phyloP scores from a whole-genome alignment of 139 green algal genomes.

The Asterochloris sp. region DNA sequence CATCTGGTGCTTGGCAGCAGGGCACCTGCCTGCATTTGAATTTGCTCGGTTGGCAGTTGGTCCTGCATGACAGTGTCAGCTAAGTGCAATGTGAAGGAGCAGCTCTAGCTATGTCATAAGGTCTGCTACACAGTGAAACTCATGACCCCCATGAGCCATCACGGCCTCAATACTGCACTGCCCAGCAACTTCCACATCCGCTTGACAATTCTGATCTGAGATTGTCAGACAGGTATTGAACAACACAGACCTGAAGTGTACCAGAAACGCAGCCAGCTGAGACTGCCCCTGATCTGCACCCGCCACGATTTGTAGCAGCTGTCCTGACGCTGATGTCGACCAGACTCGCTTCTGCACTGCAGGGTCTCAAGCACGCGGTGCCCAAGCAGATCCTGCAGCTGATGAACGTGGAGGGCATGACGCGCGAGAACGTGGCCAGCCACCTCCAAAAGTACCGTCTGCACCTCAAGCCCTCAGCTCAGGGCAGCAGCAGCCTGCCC shows the following conservation, averaged over 20 bases:
- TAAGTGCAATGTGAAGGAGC: neutral
- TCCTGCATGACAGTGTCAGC: neutral
- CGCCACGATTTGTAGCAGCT: too few relatives aligned
- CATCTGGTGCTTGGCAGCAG: too few relatives aligned
- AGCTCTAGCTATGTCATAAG: too few relatives aligned
- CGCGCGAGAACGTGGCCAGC: constrained; percentile 86
- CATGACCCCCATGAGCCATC: too few relatives aligned
- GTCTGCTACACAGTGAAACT: too few relatives aligned
- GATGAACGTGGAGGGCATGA: constrained; percentile 95
- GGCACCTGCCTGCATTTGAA: neutral
- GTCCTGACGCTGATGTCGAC: neutral
- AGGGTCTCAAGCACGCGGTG: constrained; percentile 42
- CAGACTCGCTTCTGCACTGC: neutral
- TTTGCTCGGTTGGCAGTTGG: neutral
- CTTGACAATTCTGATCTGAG: too few relatives aligned
- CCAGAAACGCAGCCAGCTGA: too few relatives aligned
- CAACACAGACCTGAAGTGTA: too few relatives aligned
- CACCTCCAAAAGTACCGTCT: constrained; percentile 92
- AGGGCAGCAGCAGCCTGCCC: neutral
- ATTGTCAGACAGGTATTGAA: too few relatives aligned
- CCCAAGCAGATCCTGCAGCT: constrained; percentile 62
- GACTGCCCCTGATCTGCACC: too few relatives aligned
- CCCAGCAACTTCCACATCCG: too few relatives aligned
- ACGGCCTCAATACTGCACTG: too few relatives aligned
- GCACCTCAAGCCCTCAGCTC: constrained; percentile 56